phyloP scores from a whole-genome alignment of 176 grass and related monocot species.

The Zoysia pacifica region DNA sequence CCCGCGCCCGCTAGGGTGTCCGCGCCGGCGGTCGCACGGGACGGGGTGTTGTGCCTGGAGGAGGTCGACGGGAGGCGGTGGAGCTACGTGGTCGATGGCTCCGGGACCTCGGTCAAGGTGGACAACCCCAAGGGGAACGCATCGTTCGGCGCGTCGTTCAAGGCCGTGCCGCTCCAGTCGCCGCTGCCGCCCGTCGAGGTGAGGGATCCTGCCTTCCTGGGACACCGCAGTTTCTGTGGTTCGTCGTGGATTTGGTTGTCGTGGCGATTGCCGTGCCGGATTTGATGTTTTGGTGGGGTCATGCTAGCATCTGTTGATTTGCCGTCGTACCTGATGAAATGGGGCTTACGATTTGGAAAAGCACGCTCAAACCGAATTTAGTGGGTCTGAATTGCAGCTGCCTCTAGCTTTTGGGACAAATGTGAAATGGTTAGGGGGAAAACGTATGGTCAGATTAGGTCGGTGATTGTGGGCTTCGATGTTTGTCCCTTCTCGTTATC shows the following conservation, averaged over 20 bases:
- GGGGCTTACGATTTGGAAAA: not conserved
- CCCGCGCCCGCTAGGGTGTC: too few species aligned
- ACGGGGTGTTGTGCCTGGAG: conserved; percentile 74
- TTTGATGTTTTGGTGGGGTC: not conserved
- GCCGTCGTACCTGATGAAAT: not conserved
- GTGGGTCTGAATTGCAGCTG: not conserved
- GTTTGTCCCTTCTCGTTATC: not conserved
- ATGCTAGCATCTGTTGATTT: not conserved
- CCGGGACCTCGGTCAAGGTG: conserved; percentile 32
- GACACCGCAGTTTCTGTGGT: not conserved
- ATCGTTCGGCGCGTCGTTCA: conserved; percentile 47
- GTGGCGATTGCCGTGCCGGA: not conserved
- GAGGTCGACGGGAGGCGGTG: conserved; percentile 90
- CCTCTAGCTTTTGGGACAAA: not conserved
- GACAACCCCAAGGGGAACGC: conserved; percentile 27
- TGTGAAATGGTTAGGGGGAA: not conserved
- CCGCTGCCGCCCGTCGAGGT: conserved; percentile 83
- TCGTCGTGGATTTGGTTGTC: not conserved
- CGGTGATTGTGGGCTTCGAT: not conserved
- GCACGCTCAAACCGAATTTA: not conserved
- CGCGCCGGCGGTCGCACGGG: conserved; percentile 17
- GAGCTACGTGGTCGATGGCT: conserved; percentile 73
- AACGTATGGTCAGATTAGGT: conserved; percentile 6
- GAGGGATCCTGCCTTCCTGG: not conserved
- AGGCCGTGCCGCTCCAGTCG: conserved; percentile 74